Conservation (phyloP, 148 eudicot species). For the Arbutus unedo region DNA sequence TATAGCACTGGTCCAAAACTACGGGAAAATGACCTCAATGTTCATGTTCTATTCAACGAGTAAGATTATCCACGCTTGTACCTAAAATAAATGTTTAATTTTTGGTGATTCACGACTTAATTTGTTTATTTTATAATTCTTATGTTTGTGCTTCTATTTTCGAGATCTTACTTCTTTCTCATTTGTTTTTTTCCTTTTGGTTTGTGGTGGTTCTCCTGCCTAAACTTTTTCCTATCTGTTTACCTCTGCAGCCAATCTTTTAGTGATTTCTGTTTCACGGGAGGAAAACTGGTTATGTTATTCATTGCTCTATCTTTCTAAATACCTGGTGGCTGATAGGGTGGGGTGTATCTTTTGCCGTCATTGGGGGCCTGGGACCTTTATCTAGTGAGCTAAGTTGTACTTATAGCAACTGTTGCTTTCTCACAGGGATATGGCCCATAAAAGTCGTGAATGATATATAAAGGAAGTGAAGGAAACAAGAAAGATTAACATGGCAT, state of each 20-base stretch:
- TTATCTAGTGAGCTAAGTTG: not conserved
- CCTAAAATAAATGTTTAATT: not conserved
- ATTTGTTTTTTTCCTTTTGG: not conserved
- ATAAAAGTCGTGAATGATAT: not conserved
- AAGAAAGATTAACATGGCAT: not conserved
- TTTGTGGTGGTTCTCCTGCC: not conserved
- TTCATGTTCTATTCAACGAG: slow-evolving; percentile 82
- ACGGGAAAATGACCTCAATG: slow-evolving; percentile 77
- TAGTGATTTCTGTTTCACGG: not conserved
- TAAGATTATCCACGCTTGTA: slow-evolving; percentile 28
- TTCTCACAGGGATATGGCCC: not conserved
- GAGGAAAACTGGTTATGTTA: not conserved
- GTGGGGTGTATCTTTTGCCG: not conserved
- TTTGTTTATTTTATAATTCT: not conserved
- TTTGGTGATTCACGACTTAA: not conserved
- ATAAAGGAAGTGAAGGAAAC: not conserved
- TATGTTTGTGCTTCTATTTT: not conserved
- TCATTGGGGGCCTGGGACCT: not conserved
- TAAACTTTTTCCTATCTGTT: not conserved
- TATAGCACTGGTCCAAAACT: slow-evolving; percentile 98
- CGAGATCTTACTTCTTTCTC: not conserved
- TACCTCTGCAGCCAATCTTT: not conserved
- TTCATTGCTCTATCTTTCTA: not conserved
- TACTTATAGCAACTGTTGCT: not conserved
- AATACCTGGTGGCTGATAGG: not conserved